Conservation (phyloP, 2,329 filamentous ascomycete genomes). For the Phaeomoniella chlamydospora region DNA sequence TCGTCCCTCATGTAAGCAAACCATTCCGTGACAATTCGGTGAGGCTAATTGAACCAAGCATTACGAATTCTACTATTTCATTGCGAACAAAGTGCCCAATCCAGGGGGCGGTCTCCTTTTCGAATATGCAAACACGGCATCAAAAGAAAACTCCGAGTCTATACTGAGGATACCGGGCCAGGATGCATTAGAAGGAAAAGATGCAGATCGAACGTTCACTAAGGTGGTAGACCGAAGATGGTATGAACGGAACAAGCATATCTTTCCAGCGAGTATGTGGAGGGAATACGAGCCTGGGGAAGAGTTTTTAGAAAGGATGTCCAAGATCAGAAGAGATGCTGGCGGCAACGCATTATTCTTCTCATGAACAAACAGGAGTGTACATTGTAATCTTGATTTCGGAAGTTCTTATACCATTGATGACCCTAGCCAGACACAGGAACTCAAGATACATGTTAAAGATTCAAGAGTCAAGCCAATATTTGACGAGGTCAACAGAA, state of each 20-base stretch:
- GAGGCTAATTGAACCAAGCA: constrained; percentile 43
- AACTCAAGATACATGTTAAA: too few species aligned
- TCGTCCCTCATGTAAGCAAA: constrained; percentile 75
- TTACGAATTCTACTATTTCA: constrained; percentile 94
- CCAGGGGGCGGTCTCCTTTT: constrained; percentile 68
- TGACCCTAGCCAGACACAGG: too few species aligned
- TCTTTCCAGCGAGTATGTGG: constrained; percentile 92
- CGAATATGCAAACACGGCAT: constrained; percentile 46
- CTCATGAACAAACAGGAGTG: too few species aligned
- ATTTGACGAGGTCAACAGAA: too few species aligned
- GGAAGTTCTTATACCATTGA: too few species aligned
- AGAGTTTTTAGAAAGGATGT: constrained; percentile 52
- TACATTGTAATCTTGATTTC: too few species aligned
- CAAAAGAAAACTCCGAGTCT: constrained; percentile 17
- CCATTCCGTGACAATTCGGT: not conserved
- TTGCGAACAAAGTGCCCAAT: constrained; percentile 57
- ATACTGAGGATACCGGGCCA: constrained; percentile 30
- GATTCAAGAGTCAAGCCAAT: too few species aligned
- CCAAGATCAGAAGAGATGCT: constrained; percentile 61
- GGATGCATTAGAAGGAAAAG: constrained; percentile 54
- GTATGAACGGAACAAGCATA: constrained; percentile 97
- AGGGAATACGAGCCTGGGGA: constrained; percentile 84
- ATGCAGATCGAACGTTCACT: constrained; percentile 65
- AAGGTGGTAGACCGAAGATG: constrained; percentile 93
- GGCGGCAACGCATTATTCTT: constrained; percentile 94